phyloP scores from a whole-genome alignment of 306 rosid species.

The Gastrolobium villosum region DNA sequence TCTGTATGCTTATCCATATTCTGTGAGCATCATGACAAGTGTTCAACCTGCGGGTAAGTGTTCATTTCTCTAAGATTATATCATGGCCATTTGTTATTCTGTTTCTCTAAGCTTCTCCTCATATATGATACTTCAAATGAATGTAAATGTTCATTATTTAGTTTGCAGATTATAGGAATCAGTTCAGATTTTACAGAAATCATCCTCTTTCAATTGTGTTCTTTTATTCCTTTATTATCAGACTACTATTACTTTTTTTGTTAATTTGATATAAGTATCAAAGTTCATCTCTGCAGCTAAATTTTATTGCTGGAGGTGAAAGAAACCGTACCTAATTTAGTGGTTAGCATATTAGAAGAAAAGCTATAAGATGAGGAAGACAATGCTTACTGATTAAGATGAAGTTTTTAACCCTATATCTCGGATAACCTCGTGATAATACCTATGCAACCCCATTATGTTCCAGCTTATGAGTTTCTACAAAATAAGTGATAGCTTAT shows the following conservation, averaged over 20 bases:
- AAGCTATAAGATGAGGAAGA: not conserved
- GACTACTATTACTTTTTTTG: not conserved
- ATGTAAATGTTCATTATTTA: slow-evolving; percentile 15
- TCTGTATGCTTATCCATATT: slow-evolving; percentile 98
- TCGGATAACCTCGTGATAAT: slow-evolving; percentile 7
- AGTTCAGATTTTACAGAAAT: slow-evolving; percentile 27
- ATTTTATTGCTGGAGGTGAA: slow-evolving; percentile 16
- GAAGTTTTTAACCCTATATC: slow-evolving; percentile 19
- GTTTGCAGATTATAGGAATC: slow-evolving; percentile 20
- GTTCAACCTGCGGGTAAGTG: slow-evolving; percentile 98
- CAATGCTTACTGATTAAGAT: slow-evolving; percentile 2
- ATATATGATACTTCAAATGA: slow-evolving; percentile 18
- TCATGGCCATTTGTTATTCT: slow-evolving; percentile 31
- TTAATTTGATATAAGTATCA: slow-evolving; percentile 2
- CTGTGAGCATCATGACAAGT: slow-evolving; percentile 95
- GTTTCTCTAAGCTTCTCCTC: slow-evolving; percentile 23
- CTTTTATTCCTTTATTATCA: not conserved
- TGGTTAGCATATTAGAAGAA: slow-evolving; percentile 24
- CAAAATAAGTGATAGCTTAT: not conserved
- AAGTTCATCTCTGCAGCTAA: slow-evolving; percentile 11
- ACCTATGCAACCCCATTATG: not conserved
- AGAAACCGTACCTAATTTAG: slow-evolving; percentile 18
- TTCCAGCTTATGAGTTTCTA: not conserved
- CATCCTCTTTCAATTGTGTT: slow-evolving; percentile 20
- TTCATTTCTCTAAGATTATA: slow-evolving; percentile 31